phyloP scores from a whole-genome alignment of 371 early-diverging fungal genomes.

The Rhizopus stolonifer region DNA sequence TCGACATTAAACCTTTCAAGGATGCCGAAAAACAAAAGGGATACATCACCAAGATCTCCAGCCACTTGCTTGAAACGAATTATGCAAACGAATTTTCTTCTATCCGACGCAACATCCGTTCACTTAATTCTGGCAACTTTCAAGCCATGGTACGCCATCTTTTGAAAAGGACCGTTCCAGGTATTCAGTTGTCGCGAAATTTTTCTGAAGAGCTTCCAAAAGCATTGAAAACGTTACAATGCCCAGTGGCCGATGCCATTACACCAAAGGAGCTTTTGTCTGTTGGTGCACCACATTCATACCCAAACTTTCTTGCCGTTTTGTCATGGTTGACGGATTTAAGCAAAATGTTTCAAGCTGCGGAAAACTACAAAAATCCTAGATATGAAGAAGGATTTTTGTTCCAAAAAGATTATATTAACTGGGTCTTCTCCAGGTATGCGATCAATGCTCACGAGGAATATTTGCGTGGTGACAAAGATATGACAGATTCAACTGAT shows the following conservation, averaged over 20 bases:
- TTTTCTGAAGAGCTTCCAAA: not conserved
- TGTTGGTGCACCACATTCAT: conserved; percentile 12
- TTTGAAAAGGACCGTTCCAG: not conserved
- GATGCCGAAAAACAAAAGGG: not conserved
- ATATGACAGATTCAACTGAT: not conserved
- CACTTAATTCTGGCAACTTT: not conserved
- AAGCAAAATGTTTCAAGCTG: not conserved
- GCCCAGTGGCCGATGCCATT: conserved; percentile 7
- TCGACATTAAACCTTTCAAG: not conserved
- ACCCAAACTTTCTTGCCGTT: conserved; percentile 4
- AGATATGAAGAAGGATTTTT: not conserved
- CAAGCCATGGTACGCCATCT: not conserved
- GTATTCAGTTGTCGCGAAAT: not conserved
- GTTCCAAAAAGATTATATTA: not conserved
- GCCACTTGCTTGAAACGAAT: not conserved
- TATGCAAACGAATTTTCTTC: not conserved
- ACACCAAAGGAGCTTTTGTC: conserved; percentile 4
- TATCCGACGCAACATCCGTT: not conserved
- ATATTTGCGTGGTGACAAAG: not conserved
- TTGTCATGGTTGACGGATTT: conserved; percentile 9
- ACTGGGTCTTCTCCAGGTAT: not conserved
- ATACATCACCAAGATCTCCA: not conserved
- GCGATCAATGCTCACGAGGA: not conserved
- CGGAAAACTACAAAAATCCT: not conserved
- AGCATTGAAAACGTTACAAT: not conserved